Evolutionary conservation across 169 alveolate genomes (phyloP).

Genomic region (Cryptosporidium viatorum): DNA sequence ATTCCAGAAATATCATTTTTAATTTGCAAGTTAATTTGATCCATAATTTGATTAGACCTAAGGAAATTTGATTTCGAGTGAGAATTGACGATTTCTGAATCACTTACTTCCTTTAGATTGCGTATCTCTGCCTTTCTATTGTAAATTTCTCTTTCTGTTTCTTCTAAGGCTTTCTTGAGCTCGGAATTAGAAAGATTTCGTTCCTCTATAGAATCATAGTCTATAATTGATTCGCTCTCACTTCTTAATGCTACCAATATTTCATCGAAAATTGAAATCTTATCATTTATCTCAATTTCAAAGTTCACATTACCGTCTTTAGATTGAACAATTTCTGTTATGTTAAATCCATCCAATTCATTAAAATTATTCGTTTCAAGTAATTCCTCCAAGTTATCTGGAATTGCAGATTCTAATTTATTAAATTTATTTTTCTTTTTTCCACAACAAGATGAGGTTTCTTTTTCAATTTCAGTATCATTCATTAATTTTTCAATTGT

Average conservation of each 20-base stretch:
- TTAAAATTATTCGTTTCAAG: not conserved
- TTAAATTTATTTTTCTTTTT: not conserved
- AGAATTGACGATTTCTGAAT: not conserved
- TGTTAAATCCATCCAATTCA: not conserved
- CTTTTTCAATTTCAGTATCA: conserved; percentile 2
- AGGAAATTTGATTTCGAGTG: not conserved
- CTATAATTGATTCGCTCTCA: not conserved
- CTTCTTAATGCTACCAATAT: conserved; percentile 1
- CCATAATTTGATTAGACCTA: not conserved
- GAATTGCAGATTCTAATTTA: not conserved
- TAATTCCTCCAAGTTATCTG: not conserved
- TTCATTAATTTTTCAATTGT: not conserved
- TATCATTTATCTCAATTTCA: conserved; percentile 4
- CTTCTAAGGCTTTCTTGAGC: conserved; percentile 5
- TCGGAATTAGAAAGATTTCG: conserved; percentile 8
- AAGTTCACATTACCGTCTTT: not conserved
- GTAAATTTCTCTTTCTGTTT: conserved; percentile 21
- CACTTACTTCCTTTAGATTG: not conserved
- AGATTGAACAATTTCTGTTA: conserved; percentile 1
- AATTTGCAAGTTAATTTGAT: not conserved
- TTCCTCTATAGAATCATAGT: not conserved
- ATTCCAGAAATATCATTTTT: conserved; percentile 11
- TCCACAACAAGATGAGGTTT: not conserved
- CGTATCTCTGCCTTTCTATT: not conserved
- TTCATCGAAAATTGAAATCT: conserved; percentile 10